Evolutionary conservation across 495 filamentous ascomycete genomes (phyloP).

Genomic region (Rusavskia elegans): DNA sequence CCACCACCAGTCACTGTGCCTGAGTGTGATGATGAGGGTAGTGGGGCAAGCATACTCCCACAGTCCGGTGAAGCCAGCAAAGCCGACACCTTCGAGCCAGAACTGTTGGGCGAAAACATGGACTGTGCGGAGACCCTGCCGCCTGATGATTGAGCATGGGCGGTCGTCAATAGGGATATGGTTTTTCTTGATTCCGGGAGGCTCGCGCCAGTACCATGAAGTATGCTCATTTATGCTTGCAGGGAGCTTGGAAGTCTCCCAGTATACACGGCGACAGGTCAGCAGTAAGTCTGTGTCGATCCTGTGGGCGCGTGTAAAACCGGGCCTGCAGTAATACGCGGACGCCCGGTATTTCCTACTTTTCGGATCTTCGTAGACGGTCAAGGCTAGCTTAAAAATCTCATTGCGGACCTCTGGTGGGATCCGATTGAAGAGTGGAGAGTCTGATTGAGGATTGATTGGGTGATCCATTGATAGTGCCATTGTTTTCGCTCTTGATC

Average conservation of each 20-base stretch:
- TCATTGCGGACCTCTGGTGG: conserved; percentile 17
- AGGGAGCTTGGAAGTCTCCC: conserved; percentile 16
- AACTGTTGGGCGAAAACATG: conserved; percentile 18
- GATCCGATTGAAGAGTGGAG: conserved; percentile 16
- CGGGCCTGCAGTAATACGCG: conserved; percentile 15
- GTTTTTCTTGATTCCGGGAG: neutral
- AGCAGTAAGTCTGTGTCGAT: conserved; percentile 15
- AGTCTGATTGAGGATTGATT: conserved; percentile 5
- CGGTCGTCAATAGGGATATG: neutral
- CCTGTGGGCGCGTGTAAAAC: conserved; percentile 9
- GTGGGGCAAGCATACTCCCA: neutral
- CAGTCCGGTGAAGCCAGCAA: neutral
- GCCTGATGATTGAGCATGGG: conserved; percentile 1
- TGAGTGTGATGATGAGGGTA: conserved; percentile 15
- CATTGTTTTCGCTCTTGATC: too few relatives aligned
- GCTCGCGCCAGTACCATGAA: conserved; percentile 2
- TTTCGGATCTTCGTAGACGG: conserved; percentile 12
- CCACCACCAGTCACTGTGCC: conserved; percentile 21
- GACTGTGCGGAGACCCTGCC: conserved; percentile 5
- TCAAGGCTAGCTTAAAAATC: conserved; percentile 18
- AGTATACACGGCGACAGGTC: conserved; percentile 17
- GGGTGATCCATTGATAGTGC: too few relatives aligned
- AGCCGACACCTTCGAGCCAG: conserved; percentile 8
- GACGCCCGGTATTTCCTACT: conserved; percentile 5
- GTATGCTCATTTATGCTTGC: conserved; percentile 16